Base-by-base conservation (phyloP, 306 rosid species). In the Rubus idaeus region DNA sequence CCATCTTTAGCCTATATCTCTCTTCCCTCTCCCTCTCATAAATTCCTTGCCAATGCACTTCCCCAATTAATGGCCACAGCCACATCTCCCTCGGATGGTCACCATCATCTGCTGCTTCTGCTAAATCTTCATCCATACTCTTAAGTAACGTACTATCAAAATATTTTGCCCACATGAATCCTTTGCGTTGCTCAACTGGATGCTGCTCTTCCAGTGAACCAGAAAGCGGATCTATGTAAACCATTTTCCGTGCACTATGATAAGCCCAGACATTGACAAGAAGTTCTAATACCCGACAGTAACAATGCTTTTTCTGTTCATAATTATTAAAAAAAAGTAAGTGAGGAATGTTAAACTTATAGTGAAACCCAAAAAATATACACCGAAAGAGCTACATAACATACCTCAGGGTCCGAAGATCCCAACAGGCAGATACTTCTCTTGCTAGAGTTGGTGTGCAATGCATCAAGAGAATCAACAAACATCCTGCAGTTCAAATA, bases 221-320 rank as follows among this genome's bases (percentile, higher is more conserved):
- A 8, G 94, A 87, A 16, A 75, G 75, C 2, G 97, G 97, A 86
- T 92, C 85, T 58, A 95, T 74, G 46, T 86, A 95, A 8, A 95
- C 93, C 97, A 95, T 92, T 85, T 84, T 95, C 68, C 97, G 85
- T 11, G 89, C 97, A 63, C 97, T 92, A 70, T 95, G 99, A 86
- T 92, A 95, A 78, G 97, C 97, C 99, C 99, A 95, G 53, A 95
- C 84, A 79, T 95, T 95, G 83, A 95, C 87, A 74, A 95, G 97
- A 79, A 95, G 86, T 71, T 95, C 99, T 84, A 86, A 68, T 49
- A 95, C 85, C 68, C 94, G 93, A 82, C 97, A 92, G 85, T 89
- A 92, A 78, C 97, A 95, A 79, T 92, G 97, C 76, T 85, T 88
- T 85, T 68, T 75, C 99, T 95, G 93, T 53, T 70, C 61, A 76